Evolutionary conservation across 345 rosid genomes (phyloP), one percentile per base, ranked within the genome.

Genomic region (Odontarrhena argentea): DNA sequence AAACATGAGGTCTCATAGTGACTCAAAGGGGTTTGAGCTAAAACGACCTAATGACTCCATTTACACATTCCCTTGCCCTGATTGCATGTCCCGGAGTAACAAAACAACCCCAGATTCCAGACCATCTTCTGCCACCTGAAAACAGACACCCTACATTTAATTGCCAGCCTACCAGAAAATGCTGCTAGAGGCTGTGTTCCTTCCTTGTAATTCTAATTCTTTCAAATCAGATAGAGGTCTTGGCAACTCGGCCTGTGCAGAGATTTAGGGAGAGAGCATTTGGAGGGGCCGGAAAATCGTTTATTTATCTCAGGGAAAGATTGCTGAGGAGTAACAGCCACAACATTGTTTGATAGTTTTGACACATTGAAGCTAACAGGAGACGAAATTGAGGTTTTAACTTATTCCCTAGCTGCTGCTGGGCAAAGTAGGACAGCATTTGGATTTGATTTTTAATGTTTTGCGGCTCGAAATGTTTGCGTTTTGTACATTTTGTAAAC

Each of bases 1-100:
- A 78, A 89, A 59, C 71, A 91, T 95, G 92, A 80, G 96, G 57
- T 83, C 94, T 50, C 96, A 91, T 68, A 87, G 99, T 71, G 96
- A 91, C 81, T 83, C 89, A 15, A 91, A 95, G 73, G 98, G 99
- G 38, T 82, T 86, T 75, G 99, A 89, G 79, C 78, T 95, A 40
- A 95, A 89, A 79, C 79, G 94, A 73, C 92, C 94, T 10, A 87
- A 75, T 48, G 97, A 95, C 65, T 95, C 98, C 0, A 78, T 88
- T 38, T 95, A 87, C 70, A 84, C 92, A 43, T 91, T 83, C 69
- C 98, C 99, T 11, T 95, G 99, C 78, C 99, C 99, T 8, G 94
- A 95, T 71, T 95, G 99, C 77, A 89, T 95, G 98, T 86, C 94
- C 71, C 97, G 76, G 34, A 49, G 61, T 53, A 95, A 85, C 88